Conservation (phyloP, 2,329 filamentous ascomycete genomes). For the Trichoderma pleuroti region DNA sequence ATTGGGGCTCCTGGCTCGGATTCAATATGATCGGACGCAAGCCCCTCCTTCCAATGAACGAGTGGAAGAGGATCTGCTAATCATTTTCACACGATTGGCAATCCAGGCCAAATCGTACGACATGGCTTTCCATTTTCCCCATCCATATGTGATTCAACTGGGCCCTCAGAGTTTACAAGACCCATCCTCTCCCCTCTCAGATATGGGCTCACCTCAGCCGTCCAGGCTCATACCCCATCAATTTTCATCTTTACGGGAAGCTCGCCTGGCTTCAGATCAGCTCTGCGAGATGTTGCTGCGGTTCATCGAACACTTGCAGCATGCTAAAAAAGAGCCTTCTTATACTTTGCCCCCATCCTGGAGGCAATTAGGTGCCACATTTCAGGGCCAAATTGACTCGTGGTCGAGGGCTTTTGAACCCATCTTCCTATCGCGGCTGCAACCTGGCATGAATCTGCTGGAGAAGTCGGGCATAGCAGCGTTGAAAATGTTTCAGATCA, state of each 20-base stretch:
- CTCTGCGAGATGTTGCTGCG: slow-evolving; percentile 55
- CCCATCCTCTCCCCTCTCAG: slow-evolving; percentile 36
- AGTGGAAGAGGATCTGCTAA: slow-evolving; percentile 56
- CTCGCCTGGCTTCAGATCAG: slow-evolving; percentile 54
- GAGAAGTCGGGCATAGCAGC: slow-evolving; percentile 59
- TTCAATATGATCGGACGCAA: slow-evolving; percentile 31
- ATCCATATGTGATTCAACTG: slow-evolving; percentile 56
- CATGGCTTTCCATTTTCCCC: slow-evolving; percentile 64
- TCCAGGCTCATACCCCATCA: slow-evolving; percentile 26
- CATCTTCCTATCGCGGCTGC: slow-evolving; percentile 48
- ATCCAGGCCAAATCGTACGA: slow-evolving; percentile 66
- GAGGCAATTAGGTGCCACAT: slow-evolving; percentile 45
- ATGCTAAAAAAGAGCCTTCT: slow-evolving; percentile 49
- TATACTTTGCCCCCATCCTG: slow-evolving; percentile 49
- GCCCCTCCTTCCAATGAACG: slow-evolving; percentile 38
- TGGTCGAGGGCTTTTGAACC: slow-evolving; percentile 57
- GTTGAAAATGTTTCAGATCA: slow-evolving; percentile 60
- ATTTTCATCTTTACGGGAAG: slow-evolving; percentile 52
- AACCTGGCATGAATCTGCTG: slow-evolving; percentile 48
- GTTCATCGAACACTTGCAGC: slow-evolving; percentile 54
- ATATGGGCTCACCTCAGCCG: slow-evolving; percentile 40
- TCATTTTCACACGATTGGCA: slow-evolving; percentile 61
- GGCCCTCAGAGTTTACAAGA: slow-evolving; percentile 31
- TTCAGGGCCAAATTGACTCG: slow-evolving; percentile 48
- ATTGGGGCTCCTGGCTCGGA: slow-evolving; percentile 50